Percentiles rank a stretch among this genome's conserved stretches.
Conservation (phyloP, 257 asterid species). For the Solanum dulcamara region DNA sequence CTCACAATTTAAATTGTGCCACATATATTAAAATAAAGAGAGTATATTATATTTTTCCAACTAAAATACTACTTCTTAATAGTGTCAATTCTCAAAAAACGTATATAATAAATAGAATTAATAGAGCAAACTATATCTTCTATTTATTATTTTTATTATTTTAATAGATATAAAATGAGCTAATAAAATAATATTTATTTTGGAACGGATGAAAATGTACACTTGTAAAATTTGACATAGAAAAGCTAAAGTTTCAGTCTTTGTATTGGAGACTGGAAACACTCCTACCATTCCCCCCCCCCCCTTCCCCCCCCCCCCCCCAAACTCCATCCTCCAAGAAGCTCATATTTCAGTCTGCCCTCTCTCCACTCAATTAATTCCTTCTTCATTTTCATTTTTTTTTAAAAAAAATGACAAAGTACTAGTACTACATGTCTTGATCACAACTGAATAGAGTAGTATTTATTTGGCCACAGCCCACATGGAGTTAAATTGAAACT, state of each 20-base stretch:
- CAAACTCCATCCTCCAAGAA: not conserved
- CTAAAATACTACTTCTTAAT: too few relatives aligned
- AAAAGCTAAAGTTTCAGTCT: slow-evolving; percentile 51
- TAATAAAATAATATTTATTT: too few relatives aligned
- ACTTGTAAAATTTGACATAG: slow-evolving; percentile 17
- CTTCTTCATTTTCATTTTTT: not conserved
- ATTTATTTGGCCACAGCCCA: slow-evolving; percentile 55
- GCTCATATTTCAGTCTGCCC: not conserved
- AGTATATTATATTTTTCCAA: too few relatives aligned
- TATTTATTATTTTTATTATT: too few relatives aligned
- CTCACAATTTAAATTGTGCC: too few relatives aligned
- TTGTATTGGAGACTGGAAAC: slow-evolving; percentile 83
- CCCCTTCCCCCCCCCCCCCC: not conserved
- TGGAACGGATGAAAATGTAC: too few relatives aligned
- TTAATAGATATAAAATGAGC: too few relatives aligned
- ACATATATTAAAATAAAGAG: too few relatives aligned
- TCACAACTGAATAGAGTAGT: slow-evolving; percentile 33
- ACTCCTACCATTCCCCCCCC: slow-evolving; percentile 1
- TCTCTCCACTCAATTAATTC: slow-evolving; percentile 17
- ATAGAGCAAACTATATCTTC: too few relatives aligned
- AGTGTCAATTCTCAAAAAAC: too few relatives aligned
- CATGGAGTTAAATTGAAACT: slow-evolving; percentile 43
- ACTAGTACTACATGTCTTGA: slow-evolving; percentile 32
- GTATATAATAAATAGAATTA: too few relatives aligned
- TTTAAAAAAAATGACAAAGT: not conserved